These are phyloP conservation scores for Globisporangium abappressorium DNA, from an alignment of 352 stramenopile species.

Conservation along the genomic window DNA sequence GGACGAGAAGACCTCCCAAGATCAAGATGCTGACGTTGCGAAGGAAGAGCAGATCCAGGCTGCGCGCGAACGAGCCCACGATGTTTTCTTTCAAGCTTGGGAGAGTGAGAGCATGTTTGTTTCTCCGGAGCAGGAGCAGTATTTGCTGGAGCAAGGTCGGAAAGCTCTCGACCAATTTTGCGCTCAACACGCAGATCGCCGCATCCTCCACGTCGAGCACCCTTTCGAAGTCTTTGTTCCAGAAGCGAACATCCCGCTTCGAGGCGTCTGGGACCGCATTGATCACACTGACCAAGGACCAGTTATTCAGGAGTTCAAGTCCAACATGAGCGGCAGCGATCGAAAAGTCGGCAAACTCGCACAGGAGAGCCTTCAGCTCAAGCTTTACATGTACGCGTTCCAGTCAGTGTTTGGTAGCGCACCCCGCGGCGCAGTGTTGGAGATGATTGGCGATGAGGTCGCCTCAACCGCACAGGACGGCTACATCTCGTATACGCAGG, in stretches of 20 bases:
- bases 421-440: constrained; percentile 51
- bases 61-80: constrained; percentile 11
- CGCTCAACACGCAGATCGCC: constrained; percentile 24
- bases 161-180: constrained; percentile 48
- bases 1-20: constrained; percentile 16
- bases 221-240: constrained; percentile 51
- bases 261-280: constrained; percentile 78
- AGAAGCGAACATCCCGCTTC: constrained; percentile 48
- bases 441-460: constrained; percentile 44
- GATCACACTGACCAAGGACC: constrained; percentile 32
- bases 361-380: constrained; percentile 72
- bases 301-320: constrained; percentile 85
- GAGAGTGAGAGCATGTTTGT: constrained; percentile 39
- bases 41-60: background rate
- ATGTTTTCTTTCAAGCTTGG: constrained; percentile 4
- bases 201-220: constrained; percentile 60
- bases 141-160: constrained; percentile 36
- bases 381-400: constrained; percentile 83
- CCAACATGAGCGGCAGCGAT: constrained; percentile 51
- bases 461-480: constrained; percentile 20
- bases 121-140: constrained; percentile 29
- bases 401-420: constrained; percentile 47
- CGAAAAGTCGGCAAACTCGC: constrained; percentile 57
- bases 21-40: constrained; percentile 12
- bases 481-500: constrained; percentile 38